Base-by-base conservation (phyloP, 1,139 yeast genomes). In the Barnettozyma hawaiiensis region DNA sequence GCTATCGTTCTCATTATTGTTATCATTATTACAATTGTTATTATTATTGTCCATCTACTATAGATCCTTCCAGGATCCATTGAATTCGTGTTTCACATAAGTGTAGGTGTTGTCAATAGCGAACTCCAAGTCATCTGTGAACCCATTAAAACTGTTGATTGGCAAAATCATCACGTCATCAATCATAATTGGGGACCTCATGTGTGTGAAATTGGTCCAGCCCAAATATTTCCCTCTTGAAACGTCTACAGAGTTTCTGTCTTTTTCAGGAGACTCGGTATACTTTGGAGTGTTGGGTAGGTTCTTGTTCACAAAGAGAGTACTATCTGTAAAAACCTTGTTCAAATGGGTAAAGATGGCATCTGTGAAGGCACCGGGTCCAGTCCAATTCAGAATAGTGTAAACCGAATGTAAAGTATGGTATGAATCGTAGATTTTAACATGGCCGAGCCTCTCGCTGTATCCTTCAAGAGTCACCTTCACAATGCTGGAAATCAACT, bases 351-450 rank as follows among this genome's bases (percentile, higher is more conserved):
- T 73, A 58, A 90, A 85, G 11, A 89, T 74, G 4, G 76, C 64
- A 62, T 92, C 97, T 0, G 97, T 86, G 78, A 90, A 92, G 12
- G 85, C 73, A 0, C 95, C 97, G 2, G 97, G 96, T 0, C 97
- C 98, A 0, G 97, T 90, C 97, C 97, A 92, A 58, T 87, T 79
- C 90, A 90, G 85, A 41, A 92, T 77, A 0, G 57, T 52, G 26
- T 50, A 55, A 2, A 54, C 35, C 2, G 57, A 52, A 18, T 51
- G 45, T 3, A 54, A 32, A 3, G 53, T 80, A 55, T 81, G 85
- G 26, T 85, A 79, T 54, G 81, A 85, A 14, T 82, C 76, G 18
- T 86, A 80, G 33, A 68, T 72, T 36, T 81, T 77, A 45, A 75
- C 75, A 14, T 51, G 53, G 19, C 55, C 58, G 44, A 69, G 60